Conservation (phyloP, 768 basidiomycete species). For the Gloeostereum incarnatum region DNA sequence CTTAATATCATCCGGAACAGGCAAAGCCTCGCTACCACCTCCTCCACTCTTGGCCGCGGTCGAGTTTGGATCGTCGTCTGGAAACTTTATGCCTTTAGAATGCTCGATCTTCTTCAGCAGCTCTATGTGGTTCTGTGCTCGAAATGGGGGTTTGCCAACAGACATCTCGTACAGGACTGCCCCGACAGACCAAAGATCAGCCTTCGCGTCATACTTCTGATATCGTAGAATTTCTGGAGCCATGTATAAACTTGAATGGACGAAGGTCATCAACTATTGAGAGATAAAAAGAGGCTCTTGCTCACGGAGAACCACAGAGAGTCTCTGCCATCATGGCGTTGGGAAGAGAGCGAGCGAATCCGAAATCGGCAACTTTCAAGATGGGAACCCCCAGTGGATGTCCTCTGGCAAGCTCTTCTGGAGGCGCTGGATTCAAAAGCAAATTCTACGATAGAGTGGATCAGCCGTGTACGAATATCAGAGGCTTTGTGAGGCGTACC, state of each 20-base stretch:
- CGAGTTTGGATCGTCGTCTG: conserved; percentile 70
- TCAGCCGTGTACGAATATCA: conserved; percentile 3
- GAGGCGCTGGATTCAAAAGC: conserved; percentile 73
- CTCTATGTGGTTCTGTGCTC: conserved; percentile 94
- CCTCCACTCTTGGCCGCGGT: conserved; percentile 29
- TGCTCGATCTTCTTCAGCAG: conserved; percentile 87
- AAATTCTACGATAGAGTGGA: conserved; percentile 77
- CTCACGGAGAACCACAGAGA: conserved; percentile 93
- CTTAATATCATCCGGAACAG: conserved; percentile 80
- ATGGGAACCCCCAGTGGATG: conserved; percentile 91
- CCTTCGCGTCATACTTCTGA: conserved; percentile 96
- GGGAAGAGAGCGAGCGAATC: conserved; percentile 89
- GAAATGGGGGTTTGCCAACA: conserved; percentile 88
- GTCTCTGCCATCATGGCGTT: conserved; percentile 96
- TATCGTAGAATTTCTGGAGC: conserved; percentile 96
- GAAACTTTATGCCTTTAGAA: conserved; percentile 88
- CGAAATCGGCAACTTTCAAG: conserved; percentile 96
- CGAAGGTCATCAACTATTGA: conserved; percentile 1
- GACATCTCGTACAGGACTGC: conserved; percentile 95
- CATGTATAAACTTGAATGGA: conserved; percentile 75
- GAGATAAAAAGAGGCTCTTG: conserved; percentile 10
- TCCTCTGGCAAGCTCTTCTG: conserved; percentile 73
- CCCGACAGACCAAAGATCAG: conserved; percentile 97
- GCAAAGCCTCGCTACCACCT: conserved; percentile 40
- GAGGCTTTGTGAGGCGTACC: conserved; percentile 22